Percentiles rank a stretch among this genome's conserved stretches.
These are phyloP conservation scores for Oenanthe javanica DNA, from an alignment of 140 eudicot species.

Conservation along the genomic window DNA sequence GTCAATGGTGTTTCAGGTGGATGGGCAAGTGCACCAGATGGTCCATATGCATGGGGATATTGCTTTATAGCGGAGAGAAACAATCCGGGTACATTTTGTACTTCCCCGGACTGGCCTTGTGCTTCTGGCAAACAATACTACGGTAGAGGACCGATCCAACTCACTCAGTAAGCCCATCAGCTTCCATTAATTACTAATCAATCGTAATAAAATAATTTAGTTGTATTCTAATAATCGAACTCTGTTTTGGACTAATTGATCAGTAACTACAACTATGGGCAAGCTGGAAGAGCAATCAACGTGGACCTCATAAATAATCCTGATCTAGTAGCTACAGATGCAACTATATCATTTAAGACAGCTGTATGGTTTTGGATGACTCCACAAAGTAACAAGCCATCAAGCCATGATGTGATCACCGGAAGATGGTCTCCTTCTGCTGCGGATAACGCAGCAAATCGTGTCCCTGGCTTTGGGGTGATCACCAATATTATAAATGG, in stretches of 20 bases:
- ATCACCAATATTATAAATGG: constrained; percentile 43
- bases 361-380: constrained; percentile 26
- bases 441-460: constrained; percentile 40
- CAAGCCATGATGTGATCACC: constrained; percentile 46
- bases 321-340: constrained; percentile 40
- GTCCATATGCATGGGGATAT: constrained; percentile 36
- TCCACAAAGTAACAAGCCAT: constrained; percentile 37
- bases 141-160: constrained; percentile 33
- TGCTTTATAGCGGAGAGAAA: constrained; percentile 15
- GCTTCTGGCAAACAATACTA: constrained; percentile 25
- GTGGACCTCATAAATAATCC: constrained; percentile 40
- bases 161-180: constrained; percentile 21
- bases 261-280: constrained; percentile 55
- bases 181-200: neutral
- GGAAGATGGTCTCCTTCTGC: constrained; percentile 44
- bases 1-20: constrained; percentile 15
- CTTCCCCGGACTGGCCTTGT: constrained; percentile 18
- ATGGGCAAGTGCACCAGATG: constrained; percentile 33
- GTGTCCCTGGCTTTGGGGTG: constrained; percentile 38
- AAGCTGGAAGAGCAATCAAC: constrained; percentile 31
- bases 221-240: neutral
- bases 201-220: neutral
- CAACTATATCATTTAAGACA: constrained; percentile 35
- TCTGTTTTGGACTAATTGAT: too few species aligned
- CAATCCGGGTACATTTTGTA: constrained; percentile 16